These are phyloP conservation scores for Chlorella sp. DNA, from an alignment of 139 green algal genomes.

Conservation along the genomic window DNA sequence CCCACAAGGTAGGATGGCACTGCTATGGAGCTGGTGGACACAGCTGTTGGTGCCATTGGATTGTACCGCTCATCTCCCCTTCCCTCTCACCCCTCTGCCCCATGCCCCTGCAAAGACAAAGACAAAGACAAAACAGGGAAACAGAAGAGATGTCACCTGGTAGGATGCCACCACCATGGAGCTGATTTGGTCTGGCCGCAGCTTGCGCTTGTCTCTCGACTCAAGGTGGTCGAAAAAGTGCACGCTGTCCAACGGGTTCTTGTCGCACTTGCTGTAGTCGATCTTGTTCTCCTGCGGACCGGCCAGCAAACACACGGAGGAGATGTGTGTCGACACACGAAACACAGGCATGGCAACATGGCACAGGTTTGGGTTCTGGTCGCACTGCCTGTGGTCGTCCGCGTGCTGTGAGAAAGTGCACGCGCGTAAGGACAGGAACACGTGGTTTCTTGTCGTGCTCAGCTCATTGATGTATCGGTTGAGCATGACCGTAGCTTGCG, in stretches of 20 bases:
- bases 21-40: constrained; percentile 43
- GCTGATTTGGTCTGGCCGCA: constrained; percentile 53
- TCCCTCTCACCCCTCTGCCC: no score
- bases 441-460: background rate
- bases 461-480: no score
- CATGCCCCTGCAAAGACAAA: no score
- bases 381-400: no score
- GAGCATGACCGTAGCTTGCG: no score
- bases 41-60: constrained; percentile 46
- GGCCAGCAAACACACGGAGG: background rate
- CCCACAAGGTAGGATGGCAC: background rate
- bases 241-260: constrained; percentile 77
- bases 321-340: no score
- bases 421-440: no score
- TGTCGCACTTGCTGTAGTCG: constrained; percentile 59
- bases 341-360: no score
- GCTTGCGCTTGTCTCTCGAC: constrained; percentile 46
- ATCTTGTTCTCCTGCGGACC: constrained; percentile 65
- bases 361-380: no score
- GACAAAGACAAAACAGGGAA: no score
- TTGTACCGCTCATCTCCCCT: background rate
- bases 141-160: background rate
- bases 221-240: constrained; percentile 70
- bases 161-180: constrained; percentile 40
- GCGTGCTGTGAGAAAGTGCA: no score